A percentile compares a stretch with the other conserved stretches of the same genome.
These are phyloP conservation scores for Arabis hirsuta DNA, from an alignment of 345 rosid species.

Conservation along the genomic window DNA sequence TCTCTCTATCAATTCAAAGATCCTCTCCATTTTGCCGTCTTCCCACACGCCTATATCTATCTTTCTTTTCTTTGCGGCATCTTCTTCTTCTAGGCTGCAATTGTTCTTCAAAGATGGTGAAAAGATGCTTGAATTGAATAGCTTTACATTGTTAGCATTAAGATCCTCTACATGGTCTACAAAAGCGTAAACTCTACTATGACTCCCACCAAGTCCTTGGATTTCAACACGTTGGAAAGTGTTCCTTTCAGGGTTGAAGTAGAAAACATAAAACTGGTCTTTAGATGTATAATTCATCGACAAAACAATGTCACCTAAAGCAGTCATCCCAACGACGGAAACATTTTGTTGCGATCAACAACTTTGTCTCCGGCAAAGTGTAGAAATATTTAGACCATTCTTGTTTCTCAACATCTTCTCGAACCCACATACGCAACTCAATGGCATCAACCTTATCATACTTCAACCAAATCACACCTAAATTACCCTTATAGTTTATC, in stretches of 20 bases:
- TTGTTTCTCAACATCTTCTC: too few species aligned
- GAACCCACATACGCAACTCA: too few species aligned
- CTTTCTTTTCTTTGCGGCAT: not conserved
- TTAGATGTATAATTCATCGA: not conserved
- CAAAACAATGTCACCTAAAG: not conserved
- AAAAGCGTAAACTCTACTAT: not conserved
- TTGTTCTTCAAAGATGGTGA: too few species aligned
- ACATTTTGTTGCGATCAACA: not conserved
- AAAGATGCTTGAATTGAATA: too few species aligned
- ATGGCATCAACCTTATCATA: too few species aligned
- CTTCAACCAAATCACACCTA: too few species aligned
- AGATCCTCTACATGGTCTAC: not conserved
- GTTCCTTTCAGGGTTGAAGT: not conserved
- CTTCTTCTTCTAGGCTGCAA: not conserved
- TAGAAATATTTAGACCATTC: not conserved
- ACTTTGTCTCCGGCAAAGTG: not conserved
- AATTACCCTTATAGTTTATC: too few species aligned
- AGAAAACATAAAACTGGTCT: not conserved
- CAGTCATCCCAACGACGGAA: not conserved
- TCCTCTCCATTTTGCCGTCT: too few species aligned
- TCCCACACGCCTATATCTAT: slow-evolving; percentile 16
- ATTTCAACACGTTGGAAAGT: not conserved
- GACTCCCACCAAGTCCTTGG: not conserved
- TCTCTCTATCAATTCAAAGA: slow-evolving; percentile 1
- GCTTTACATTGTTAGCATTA: not conserved